Evolutionary conservation across 306 rosid species (phyloP), one percentile per base, ranked within the genome.

Genomic region (Gastrolobium villosum): DNA sequence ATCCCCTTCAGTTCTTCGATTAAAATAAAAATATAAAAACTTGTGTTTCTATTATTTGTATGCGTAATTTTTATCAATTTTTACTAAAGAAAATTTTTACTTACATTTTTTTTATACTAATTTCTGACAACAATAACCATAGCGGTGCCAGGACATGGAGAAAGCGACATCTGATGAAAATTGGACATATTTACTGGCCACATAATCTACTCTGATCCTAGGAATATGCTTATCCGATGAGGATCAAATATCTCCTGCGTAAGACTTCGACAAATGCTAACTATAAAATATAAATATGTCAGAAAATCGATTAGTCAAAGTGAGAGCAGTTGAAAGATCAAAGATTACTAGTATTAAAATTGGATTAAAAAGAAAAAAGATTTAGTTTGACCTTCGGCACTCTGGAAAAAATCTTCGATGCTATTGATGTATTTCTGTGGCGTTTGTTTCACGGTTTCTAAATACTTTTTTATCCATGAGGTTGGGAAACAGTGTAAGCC

Each of bases 161-260:
- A 63, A 73, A 65, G 80, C 14, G 26, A 65, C 75, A 45, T 65
- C 28, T 34, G 61, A 72, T 20, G 50, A 28, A 65, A 62, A 14
- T 4, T 32, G 52, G 39, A 61, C 41, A 4, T 40, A 52, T 72
- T 40, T 32, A 50, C 57, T 44, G 26, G 49, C 9, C 34, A 52
- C 53, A 63, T 52, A 54, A 50, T 64, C 28, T 52, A 70, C 10
- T 46, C 3, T 72, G 43, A 46, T 72, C 52, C 49, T 2, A 65
- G 45, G 59, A 79, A 79, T 80, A 80, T 80, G 74, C 79, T 80
- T 71, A 9, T 70, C 65, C 1, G 5, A 8, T 50, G 65, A 49
- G 15, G 10, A 49, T 30, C 72, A 49, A 26, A 70, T 55, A 44
- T 71, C 45, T 10, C 30, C 8, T 48, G 26, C 63, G n/a, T n/a